Percentiles rank a stretch among this genome's conserved stretches.
Conservation (phyloP, 1,139 yeast genomes). For the Pichia sorboxylosa region DNA sequence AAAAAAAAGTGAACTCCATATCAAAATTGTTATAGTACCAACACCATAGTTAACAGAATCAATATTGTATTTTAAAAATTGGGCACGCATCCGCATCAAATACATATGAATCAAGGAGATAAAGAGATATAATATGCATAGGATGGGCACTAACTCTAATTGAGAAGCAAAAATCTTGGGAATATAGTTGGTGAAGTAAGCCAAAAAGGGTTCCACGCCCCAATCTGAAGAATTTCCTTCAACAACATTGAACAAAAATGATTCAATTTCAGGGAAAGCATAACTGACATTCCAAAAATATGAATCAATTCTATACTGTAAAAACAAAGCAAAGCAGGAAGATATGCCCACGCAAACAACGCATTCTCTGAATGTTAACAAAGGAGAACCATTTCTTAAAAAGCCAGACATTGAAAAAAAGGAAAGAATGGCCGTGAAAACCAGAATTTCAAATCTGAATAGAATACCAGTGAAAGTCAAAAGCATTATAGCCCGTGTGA, state of each 20-base stretch:
- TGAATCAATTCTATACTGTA: slow-evolving; percentile 52
- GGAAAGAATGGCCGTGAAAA: slow-evolving; percentile 37
- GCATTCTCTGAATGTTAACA: slow-evolving; percentile 32
- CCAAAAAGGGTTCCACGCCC: slow-evolving; percentile 71
- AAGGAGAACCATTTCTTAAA: slow-evolving; percentile 4
- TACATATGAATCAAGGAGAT: slow-evolving; percentile 3
- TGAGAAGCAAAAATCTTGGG: slow-evolving; percentile 29
- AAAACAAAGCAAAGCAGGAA: slow-evolving; percentile 15
- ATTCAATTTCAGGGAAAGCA: slow-evolving; percentile 58
- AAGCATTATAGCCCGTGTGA: slow-evolving; percentile 39
- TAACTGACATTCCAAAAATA: slow-evolving; percentile 50
- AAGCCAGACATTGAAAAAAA: slow-evolving; percentile 5
- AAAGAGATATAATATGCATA: slow-evolving; percentile 49
- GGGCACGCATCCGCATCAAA: not conserved
- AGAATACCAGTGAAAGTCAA: slow-evolving; percentile 55
- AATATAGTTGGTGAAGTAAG: slow-evolving; percentile 54
- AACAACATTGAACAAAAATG: slow-evolving; percentile 64
- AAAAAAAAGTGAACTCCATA: slow-evolving; percentile 40
- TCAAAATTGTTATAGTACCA: slow-evolving; percentile 28
- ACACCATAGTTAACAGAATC: slow-evolving; percentile 28
- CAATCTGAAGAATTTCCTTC: slow-evolving; percentile 63
- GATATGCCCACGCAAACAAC: slow-evolving; percentile 24
- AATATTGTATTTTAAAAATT: slow-evolving; percentile 30
- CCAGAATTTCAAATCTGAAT: slow-evolving; percentile 63
- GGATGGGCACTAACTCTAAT: slow-evolving; percentile 6